Percentiles rank a stretch among this genome's conserved stretches.
These are phyloP conservation scores for Saturnispora ahearnii DNA, from an alignment of 805 yeast species.

Conservation along the genomic window DNA sequence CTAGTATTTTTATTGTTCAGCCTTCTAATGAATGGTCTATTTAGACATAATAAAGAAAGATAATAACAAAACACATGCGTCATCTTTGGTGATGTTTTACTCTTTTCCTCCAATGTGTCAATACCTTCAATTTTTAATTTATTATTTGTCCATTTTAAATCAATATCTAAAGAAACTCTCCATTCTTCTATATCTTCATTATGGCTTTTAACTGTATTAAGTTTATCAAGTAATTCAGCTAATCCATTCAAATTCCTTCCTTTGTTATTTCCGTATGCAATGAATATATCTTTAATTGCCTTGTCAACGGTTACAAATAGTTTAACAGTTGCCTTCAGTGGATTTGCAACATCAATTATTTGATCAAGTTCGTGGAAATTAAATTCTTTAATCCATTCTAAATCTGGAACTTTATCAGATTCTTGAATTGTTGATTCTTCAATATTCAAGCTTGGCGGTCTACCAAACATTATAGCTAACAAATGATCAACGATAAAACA, in stretches of 20 bases:
- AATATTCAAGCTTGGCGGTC: constrained; percentile 47
- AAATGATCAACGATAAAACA: constrained; percentile 57
- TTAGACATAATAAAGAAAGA: constrained; percentile 47
- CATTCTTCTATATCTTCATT: constrained; percentile 26
- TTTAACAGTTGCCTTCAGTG: constrained; percentile 34
- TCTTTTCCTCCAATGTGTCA: constrained; percentile 29
- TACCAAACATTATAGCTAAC: constrained; percentile 48
- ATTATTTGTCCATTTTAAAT: constrained; percentile 39
- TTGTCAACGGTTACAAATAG: constrained; percentile 37
- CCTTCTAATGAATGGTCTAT: constrained; percentile 39
- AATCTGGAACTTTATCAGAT: constrained; percentile 49
- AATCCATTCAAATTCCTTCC: background rate
- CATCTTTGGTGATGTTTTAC: constrained; percentile 44
- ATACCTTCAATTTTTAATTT: constrained; percentile 7
- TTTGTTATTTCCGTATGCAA: background rate
- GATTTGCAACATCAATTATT: constrained; percentile 32
- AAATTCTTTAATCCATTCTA: constrained; percentile 54
- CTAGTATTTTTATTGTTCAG: background rate
- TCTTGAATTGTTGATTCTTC: constrained; percentile 54
- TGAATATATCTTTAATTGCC: constrained; percentile 37
- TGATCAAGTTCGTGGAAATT: constrained; percentile 29
- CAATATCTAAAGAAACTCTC: constrained; percentile 41
- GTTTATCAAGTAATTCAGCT: background rate
- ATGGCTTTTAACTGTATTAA: constrained; percentile 1
- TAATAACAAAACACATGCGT: constrained; percentile 50